Evolutionary conservation across 768 basidiomycete genomes (phyloP), one percentile per base, ranked within the genome.

Genomic region (Candolleomyces aberdarensis): DNA sequence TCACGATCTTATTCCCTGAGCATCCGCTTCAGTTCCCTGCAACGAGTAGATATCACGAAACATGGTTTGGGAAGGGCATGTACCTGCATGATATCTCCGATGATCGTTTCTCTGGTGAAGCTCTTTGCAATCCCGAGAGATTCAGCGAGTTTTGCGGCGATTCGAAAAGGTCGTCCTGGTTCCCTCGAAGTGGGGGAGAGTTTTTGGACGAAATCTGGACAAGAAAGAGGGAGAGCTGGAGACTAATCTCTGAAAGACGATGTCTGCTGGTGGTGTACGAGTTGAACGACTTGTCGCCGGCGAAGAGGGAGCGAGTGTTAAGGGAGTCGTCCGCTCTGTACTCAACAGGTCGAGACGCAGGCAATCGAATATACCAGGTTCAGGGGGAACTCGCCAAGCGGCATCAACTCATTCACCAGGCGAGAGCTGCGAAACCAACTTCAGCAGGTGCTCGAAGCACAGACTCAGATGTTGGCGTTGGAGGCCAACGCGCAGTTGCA

Each of bases 91-190:
- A 59, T 41, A 57, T 63, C 13, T 63, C 62, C 36, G 73, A 73
- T 32, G 70, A 71, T 48, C 65, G 74, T 2, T 66, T 74, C 64
- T 65, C 64, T 0, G 74, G 70, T 10, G 65, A 67, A 1, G 63
- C 71, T 0, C 32, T 69, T 17, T 71, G 59, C 47, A 71, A 76
- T 51, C 66, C 73, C 3, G 63, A 64, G 5, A 59, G 72, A 58
- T 73, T 76, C 50, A 52, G 17, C 56, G 66, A 32, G 56, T 70
- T 69, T 1, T 69, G 66, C 22, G 68, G 68, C 2, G 55, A 63
- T 39, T 61, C 63, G 56, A 62, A 0, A 73, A 65, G 9, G 71
- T 76, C 13, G 56, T 70, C 5, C 59, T 77, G 6, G 67, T 64
- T 14, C 73, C 75, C 11, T n/a, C n/a, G n/a, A n/a, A n/a, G n/a